Evolutionary conservation across 2,329 filamentous ascomycete genomes (phyloP), one percentile per base, ranked within the genome.

Genomic region (Beauveria sp.): DNA sequence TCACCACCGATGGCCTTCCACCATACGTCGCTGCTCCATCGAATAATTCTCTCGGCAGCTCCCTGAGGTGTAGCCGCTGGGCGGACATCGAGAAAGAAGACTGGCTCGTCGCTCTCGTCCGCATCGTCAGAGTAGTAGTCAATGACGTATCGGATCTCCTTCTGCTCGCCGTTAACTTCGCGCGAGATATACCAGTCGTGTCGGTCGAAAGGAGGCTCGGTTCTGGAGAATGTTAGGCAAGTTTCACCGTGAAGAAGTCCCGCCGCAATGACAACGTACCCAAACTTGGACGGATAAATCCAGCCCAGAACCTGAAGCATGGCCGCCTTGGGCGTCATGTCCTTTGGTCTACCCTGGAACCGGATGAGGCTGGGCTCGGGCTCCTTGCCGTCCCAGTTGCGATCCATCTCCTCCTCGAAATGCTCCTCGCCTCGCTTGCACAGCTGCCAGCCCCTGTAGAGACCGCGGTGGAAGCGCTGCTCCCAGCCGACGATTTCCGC

Each of bases 181-280:
- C 95, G 83, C 66, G 90, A 83, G 47, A 99, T 90, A 71, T 88
- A 98, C 95, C 95, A 99, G 73, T 99, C 95, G 73, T 99, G 95
- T 64, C 95, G 86, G 75, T 99, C 95, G 69, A 99, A 99, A 1
- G 95, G 95, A 12, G 91, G 89, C 58, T 91, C 88, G 8, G 88
- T 87, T 5, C 88, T 91, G 65, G 40, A 58, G 16, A 34, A 50
- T n/a, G 34, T 68, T 61, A 73, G 67, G 12, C 34, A 42, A 24
- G 20, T 24, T 9, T 14, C n/a, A 5, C 20, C 47, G 5, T 30
- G 18, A 34, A 45, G 1, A n/a, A 18, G 10, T n/a, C 2, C 4
- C 10, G 6, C 10, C 0, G 16, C 3, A 5, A 5, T 28, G 9
- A 1, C 34, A 55, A 77, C 86, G 72, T 74, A 91, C 88, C 78